phyloP scores from a whole-genome alignment of 2,329 filamentous ascomycete genomes.

The Fusarium metavorans region DNA sequence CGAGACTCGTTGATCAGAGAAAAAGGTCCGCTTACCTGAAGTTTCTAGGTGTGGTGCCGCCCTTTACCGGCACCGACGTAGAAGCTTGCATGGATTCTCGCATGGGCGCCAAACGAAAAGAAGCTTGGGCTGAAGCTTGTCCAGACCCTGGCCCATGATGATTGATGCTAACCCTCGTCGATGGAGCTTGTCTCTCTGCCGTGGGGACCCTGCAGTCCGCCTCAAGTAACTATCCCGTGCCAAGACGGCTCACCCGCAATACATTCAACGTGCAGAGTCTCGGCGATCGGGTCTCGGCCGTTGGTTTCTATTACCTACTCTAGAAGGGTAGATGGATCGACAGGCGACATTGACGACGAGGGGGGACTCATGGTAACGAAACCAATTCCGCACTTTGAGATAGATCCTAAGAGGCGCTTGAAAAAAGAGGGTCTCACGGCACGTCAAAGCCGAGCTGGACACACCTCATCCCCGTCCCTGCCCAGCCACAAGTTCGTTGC shows the following conservation, averaged over 20 bases:
- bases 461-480: slow-evolving; percentile 7
- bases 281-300: slow-evolving; percentile 32
- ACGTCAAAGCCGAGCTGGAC: slow-evolving; percentile 34
- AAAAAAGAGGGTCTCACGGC: slow-evolving; percentile 35
- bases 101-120: not conserved
- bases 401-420: not conserved
- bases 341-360: not conserved
- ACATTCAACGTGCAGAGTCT: slow-evolving; percentile 23
- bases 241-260: slow-evolving; percentile 39
- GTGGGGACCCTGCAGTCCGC: not conserved
- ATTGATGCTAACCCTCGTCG: not conserved
- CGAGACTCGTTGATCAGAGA: not conserved
- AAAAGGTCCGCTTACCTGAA: not conserved
- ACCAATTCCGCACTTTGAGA: not conserved
- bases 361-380: not conserved
- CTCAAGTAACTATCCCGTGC: slow-evolving; percentile 15
- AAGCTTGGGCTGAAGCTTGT: slow-evolving; percentile 10
- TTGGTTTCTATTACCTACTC: not conserved
- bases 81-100: not conserved
- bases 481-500: slow-evolving; percentile 21
- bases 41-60: not conserved
- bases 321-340: not conserved
- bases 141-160: slow-evolving; percentile 6
- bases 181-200: not conserved
- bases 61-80: slow-evolving; percentile 10